Conservation (phyloP, 768 basidiomycete genomes). For the Amanita rimosa region DNA sequence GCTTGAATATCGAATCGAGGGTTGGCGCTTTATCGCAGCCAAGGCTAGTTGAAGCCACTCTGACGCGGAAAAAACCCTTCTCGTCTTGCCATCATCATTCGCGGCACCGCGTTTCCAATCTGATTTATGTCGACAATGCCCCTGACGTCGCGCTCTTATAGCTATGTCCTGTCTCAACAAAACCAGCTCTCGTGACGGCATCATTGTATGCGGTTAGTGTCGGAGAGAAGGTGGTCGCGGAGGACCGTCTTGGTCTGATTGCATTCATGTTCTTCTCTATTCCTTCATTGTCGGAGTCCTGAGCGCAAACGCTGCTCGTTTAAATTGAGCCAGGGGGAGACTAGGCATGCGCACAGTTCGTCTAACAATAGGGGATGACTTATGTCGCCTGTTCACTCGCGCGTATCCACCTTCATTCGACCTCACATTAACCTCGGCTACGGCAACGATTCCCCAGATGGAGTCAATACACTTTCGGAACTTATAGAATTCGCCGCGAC, state of each 20-base stretch:
- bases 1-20: too few species aligned
- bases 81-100: too few species aligned
- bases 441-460: slow-evolving; percentile 14
- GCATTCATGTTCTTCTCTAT: background rate
- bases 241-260: background rate
- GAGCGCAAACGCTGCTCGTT: background rate
- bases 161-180: too few species aligned
- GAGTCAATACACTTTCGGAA: slow-evolving; percentile 23
- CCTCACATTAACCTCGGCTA: slow-evolving; percentile 25
- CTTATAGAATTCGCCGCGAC: slow-evolving; percentile 24
- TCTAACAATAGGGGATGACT: background rate
- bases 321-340: background rate
- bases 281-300: background rate
- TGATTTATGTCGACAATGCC: too few species aligned
- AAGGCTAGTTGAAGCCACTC: too few species aligned
- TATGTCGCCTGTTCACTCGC: slow-evolving; percentile 1
- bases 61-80: too few species aligned
- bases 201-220: background rate
- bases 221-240: background rate
- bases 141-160: too few species aligned
- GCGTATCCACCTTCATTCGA: slow-evolving; percentile 18
- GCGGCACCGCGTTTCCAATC: too few species aligned
- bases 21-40: too few species aligned
- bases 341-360: background rate
- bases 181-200: background rate